Evolutionary conservation across 306 rosid genomes (phyloP).

Genomic region (Morella rubra): DNA sequence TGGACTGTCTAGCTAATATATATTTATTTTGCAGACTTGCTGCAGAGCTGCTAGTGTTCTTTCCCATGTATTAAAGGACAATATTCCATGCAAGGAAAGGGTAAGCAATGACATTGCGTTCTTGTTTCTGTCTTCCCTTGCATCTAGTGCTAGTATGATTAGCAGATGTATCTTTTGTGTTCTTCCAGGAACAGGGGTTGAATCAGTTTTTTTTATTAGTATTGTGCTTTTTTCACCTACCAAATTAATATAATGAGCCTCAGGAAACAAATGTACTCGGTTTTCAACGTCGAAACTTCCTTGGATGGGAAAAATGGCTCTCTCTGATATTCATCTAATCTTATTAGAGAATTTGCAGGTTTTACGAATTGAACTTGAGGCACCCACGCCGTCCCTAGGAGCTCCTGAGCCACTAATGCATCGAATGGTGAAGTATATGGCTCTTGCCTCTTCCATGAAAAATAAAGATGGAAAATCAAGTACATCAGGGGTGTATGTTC

Average conservation of each 20-base stretch:
- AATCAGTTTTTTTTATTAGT: too few relatives aligned
- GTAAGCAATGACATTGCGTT: conserved; percentile 41
- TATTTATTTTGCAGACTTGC: conserved; percentile 62
- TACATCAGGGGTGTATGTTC: conserved; percentile 50
- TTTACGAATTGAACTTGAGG: conserved; percentile 74
- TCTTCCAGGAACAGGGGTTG: not conserved
- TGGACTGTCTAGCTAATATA: conserved; percentile 29
- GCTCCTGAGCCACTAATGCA: conserved; percentile 83
- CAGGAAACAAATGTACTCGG: not conserved
- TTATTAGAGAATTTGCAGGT: conserved; percentile 53
- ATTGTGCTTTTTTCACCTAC: not conserved
- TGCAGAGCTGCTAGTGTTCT: conserved; percentile 97
- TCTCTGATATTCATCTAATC: conserved; percentile 3
- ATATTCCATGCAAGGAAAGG: conserved; percentile 89
- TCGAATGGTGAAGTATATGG: conserved; percentile 82
- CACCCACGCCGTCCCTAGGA: conserved; percentile 71
- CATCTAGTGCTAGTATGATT: not conserved
- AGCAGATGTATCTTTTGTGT: not conserved
- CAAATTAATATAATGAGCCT: not conserved
- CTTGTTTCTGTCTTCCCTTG: not conserved
- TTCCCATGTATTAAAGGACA: conserved; percentile 79
- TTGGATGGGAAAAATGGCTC: conserved; percentile 7
- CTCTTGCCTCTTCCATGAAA: conserved; percentile 80
- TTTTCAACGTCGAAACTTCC: not conserved
- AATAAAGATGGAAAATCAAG: conserved; percentile 65